Percentiles rank a stretch among this genome's conserved stretches.
Evolutionary conservation across 225 moss, liverwort and hornwort species (phyloP).

Genomic region (Physcomitrium patens): DNA sequence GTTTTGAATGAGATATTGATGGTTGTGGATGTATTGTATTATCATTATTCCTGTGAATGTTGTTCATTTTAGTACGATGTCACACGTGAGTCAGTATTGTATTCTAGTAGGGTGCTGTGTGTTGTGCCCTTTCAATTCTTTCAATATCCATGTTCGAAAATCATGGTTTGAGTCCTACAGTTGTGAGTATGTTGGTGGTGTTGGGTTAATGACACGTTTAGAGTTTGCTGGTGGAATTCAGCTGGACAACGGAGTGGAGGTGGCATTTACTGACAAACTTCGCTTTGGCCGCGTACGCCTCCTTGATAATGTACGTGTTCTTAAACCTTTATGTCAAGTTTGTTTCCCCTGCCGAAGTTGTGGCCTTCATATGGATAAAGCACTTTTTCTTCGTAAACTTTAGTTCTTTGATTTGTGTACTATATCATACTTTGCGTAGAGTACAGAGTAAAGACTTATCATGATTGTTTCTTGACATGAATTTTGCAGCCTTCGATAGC

Average conservation of each 20-base stretch:
- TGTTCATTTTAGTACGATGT: neutral
- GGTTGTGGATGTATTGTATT: no score
- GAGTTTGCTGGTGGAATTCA: slow-evolving; percentile 34
- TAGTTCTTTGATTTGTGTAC: neutral
- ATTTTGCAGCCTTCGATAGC: slow-evolving; percentile 56
- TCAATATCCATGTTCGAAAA: neutral
- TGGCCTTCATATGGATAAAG: no score
- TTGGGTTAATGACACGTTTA: slow-evolving; percentile 13
- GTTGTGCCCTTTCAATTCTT: neutral
- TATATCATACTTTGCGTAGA: neutral
- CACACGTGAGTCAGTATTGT: neutral
- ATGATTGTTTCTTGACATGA: neutral
- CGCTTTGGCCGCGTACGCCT: slow-evolving; percentile 76
- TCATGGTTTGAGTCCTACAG: neutral
- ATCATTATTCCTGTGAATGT: no score
- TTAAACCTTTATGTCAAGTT: no score
- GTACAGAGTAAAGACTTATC: neutral
- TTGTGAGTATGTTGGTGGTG: neutral
- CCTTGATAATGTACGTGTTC: slow-evolving; percentile 53
- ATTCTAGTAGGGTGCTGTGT: neutral
- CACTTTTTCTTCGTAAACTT: no score
- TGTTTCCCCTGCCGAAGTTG: no score
- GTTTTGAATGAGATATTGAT: no score
- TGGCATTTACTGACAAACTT: slow-evolving; percentile 67
- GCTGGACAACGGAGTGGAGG: slow-evolving; percentile 72